These are phyloP conservation scores for Fusarium sp. DNA, from an alignment of 2,329 filamentous ascomycete species.

Conservation along the genomic window DNA sequence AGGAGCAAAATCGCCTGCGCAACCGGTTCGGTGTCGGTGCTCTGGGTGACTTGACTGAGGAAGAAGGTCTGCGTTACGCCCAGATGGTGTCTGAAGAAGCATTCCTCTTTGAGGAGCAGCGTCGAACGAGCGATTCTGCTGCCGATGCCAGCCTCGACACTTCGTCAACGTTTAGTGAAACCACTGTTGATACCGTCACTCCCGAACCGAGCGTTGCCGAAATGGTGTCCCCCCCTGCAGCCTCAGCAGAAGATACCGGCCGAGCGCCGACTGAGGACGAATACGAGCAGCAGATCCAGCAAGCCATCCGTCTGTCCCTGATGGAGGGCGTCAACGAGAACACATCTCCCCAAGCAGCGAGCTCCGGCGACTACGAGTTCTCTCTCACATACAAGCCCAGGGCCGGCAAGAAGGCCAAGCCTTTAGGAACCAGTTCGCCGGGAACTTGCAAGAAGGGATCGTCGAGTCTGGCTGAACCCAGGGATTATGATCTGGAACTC, in stretches of 20 bases:
- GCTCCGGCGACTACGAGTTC: slow-evolving; percentile 61
- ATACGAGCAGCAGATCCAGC: slow-evolving; percentile 69
- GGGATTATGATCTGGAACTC: slow-evolving; percentile 67
- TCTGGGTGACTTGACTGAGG: slow-evolving; percentile 71
- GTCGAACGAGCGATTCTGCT: slow-evolving; percentile 61
- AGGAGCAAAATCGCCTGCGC: slow-evolving; percentile 75
- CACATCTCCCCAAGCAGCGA: slow-evolving; percentile 56
- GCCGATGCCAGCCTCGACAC: slow-evolving; percentile 57
- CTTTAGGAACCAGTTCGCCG: slow-evolving; percentile 47
- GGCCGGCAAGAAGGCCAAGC: slow-evolving; percentile 52
- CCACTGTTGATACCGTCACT: slow-evolving; percentile 58
- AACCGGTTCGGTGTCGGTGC: slow-evolving; percentile 83
- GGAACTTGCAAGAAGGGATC: slow-evolving; percentile 48
- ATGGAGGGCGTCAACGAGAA: slow-evolving; percentile 63
- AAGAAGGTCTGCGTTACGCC: slow-evolving; percentile 71
- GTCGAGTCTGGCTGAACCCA: slow-evolving; percentile 31
- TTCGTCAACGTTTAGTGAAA: slow-evolving; percentile 53
- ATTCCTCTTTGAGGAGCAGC: slow-evolving; percentile 65
- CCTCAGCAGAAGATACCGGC: slow-evolving; percentile 19
- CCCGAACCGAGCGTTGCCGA: slow-evolving; percentile 63
- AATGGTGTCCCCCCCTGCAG: slow-evolving; percentile 44
- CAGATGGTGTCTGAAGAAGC: slow-evolving; percentile 72
- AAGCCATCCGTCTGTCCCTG: slow-evolving; percentile 69
- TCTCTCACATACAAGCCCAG: slow-evolving; percentile 59
- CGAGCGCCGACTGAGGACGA: slow-evolving; percentile 54